Percentiles rank a stretch among this genome's conserved stretches.
phyloP scores from a whole-genome alignment of 2,329 filamentous ascomycete genomes.

The Botrytis squamosa region DNA sequence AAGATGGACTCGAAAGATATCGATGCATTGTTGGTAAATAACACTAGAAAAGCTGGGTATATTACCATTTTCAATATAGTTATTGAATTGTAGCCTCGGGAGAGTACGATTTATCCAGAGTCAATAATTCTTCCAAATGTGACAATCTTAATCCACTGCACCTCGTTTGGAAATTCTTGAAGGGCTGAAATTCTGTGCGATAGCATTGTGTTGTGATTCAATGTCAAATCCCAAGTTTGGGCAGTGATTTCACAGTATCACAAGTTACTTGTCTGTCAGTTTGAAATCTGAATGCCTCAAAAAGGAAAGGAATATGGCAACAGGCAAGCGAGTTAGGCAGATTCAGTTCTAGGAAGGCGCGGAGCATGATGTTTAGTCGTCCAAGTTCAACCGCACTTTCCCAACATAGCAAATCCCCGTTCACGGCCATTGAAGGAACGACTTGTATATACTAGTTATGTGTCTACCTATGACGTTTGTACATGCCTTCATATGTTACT shows the following conservation, averaged over 20 bases:
- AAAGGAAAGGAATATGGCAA: too few relatives aligned
- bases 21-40: too few relatives aligned
- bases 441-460: neutral
- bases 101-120: neutral
- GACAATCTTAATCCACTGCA: too few relatives aligned
- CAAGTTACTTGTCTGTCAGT: neutral
- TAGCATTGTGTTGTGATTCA: neutral
- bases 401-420: neutral
- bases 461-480: neutral
- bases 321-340: neutral
- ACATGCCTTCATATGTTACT: neutral
- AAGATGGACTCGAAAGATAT: neutral
- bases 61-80: neutral
- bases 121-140: too few relatives aligned
- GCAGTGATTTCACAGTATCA: neutral
- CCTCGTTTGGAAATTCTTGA: neutral
- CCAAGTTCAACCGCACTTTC: neutral
- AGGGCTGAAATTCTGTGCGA: neutral
- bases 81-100: neutral
- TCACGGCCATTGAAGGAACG: neutral
- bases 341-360: neutral
- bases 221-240: neutral
- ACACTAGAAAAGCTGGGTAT: neutral
- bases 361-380: neutral
- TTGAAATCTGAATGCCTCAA: neutral